Percentiles rank a stretch among this genome's conserved stretches.
Evolutionary conservation across 495 filamentous ascomycete species (phyloP).

Genomic region (Penicillium cinerascens): DNA sequence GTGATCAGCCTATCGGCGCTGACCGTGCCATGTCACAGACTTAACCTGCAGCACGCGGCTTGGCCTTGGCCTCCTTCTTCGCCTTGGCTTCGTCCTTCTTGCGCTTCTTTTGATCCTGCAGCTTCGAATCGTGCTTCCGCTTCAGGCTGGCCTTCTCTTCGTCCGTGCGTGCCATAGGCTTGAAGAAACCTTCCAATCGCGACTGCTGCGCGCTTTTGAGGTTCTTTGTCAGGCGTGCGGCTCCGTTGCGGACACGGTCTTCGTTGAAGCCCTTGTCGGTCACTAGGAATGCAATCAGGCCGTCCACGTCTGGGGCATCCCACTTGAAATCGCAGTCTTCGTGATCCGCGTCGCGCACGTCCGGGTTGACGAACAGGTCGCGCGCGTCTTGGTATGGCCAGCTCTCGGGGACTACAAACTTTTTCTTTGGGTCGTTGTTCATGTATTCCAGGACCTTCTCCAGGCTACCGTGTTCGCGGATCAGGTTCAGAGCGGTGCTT

Average conservation of each 20-base stretch:
- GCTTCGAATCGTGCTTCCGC: slow-evolving; percentile 88
- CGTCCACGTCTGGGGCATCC: slow-evolving; percentile 88
- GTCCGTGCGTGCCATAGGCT: slow-evolving; percentile 82
- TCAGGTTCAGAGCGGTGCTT: slow-evolving; percentile 84
- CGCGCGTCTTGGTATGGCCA: slow-evolving; percentile 94
- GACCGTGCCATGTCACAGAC: not conserved
- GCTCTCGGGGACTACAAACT: slow-evolving; percentile 80
- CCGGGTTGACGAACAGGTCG: slow-evolving; percentile 83
- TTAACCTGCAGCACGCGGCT: slow-evolving; percentile 69
- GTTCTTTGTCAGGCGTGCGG: slow-evolving; percentile 75
- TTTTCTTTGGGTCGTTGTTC: slow-evolving; percentile 68
- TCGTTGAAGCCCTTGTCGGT: slow-evolving; percentile 95
- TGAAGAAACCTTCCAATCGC: slow-evolving; percentile 96
- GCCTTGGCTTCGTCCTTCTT: slow-evolving; percentile 79
- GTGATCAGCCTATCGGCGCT: not conserved
- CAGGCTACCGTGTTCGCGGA: slow-evolving; percentile 81
- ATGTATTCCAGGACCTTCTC: slow-evolving; percentile 82
- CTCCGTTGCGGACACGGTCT: slow-evolving; percentile 79
- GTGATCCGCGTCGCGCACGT: slow-evolving; percentile 81
- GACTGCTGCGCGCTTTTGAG: slow-evolving; percentile 85
- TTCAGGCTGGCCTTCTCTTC: slow-evolving; percentile 79
- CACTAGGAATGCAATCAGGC: slow-evolving; percentile 82
- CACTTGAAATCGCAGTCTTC: slow-evolving; percentile 95
- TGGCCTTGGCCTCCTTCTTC: slow-evolving; percentile 86
- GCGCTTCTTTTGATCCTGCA: slow-evolving; percentile 88